Evolutionary conservation across 2,329 filamentous ascomycete species (phyloP), one percentile per base, ranked within the genome.

Genomic region (Trichophyton verrucosum): DNA sequence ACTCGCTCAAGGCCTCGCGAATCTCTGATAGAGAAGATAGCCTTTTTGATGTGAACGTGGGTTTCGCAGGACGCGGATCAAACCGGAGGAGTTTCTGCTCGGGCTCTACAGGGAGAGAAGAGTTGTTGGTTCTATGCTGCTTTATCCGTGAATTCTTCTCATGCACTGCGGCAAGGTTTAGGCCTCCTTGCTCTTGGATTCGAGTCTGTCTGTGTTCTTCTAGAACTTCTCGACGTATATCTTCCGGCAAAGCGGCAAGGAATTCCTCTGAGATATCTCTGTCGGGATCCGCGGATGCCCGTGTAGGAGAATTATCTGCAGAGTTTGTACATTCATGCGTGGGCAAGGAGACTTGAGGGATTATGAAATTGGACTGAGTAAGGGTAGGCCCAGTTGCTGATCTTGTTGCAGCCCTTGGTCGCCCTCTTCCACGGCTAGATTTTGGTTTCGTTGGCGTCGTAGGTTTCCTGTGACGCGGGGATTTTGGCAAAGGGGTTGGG

Each of bases 201-300:
- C 80, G 82, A 20, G 76, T 73, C 20, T 81, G 81, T 38, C 80
- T 81, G 68, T 91, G 86, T 67, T 95, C 88, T 20, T 83, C 85
- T 1, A 96, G 73, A 5, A 97, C 80, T 73, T 97, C 91, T 15
- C 76, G 78, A 11, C 88, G 84, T 55, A 95, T 82, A 55, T 95
- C 89, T 65, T 88, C 85, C 0, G 92, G 92, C 0, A 97, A 78
- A 15, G 91, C 90, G 0, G 86, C 84, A 2, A 97, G 83, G 68
- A 96, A 91, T 0, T 86, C 84, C 0, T 82, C 77, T 61, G 89
- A 86, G 2, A 89, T 72, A 56, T 71, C 73, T 15, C 66, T 66
- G 40, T 64, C 61, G 6, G 69, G 68, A 4, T 76, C 65, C 3
- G 65, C 61, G 8, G 69, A 64, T 1, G 69, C 70, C 36, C 72